Conservation (phyloP, 257 asterid species). For the Parsonsia alboflavescens region DNA sequence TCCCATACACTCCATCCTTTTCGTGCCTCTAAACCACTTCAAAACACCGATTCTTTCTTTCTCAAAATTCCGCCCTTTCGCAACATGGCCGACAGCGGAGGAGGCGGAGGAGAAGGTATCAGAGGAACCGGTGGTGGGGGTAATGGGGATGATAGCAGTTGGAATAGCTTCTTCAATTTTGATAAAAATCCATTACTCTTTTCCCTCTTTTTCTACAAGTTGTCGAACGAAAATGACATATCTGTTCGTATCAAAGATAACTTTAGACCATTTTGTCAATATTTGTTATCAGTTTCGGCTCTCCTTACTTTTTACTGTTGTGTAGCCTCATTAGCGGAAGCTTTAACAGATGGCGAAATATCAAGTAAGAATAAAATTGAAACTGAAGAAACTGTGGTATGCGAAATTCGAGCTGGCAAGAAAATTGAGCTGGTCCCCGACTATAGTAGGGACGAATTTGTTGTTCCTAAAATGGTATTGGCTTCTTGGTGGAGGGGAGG, state of each 20-base stretch:
- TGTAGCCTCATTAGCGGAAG: conserved; percentile 53
- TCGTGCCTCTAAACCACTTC: conserved; percentile 24
- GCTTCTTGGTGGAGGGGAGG: conserved; percentile 35
- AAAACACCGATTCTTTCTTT: conserved; percentile 20
- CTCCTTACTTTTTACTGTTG: conserved; percentile 32
- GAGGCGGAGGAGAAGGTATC: conserved; percentile 20
- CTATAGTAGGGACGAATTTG: conserved; percentile 61
- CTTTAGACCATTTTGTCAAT: conserved; percentile 10
- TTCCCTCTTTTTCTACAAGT: conserved; percentile 21
- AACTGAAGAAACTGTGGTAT: conserved; percentile 33
- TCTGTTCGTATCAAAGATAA: conserved; percentile 17
- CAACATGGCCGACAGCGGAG: not conserved
- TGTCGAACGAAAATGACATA: conserved; percentile 19
- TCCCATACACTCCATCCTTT: not conserved
- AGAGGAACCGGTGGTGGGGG: conserved; percentile 35
- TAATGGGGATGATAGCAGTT: conserved; percentile 25
- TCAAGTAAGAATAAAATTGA: conserved; percentile 18
- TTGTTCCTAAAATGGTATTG: conserved; percentile 38
- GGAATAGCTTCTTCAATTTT: conserved; percentile 38
- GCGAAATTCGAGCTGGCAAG: conserved; percentile 77
- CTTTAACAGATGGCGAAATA: conserved; percentile 26
- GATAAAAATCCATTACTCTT: conserved; percentile 26
- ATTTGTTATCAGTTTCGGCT: conserved; percentile 37
- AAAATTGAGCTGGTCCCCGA: conserved; percentile 59
- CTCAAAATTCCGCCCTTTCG: not conserved